These are phyloP conservation scores for Yamadazyma oceani DNA, from an alignment of 1,139 yeast genomes.

Conservation along the genomic window DNA sequence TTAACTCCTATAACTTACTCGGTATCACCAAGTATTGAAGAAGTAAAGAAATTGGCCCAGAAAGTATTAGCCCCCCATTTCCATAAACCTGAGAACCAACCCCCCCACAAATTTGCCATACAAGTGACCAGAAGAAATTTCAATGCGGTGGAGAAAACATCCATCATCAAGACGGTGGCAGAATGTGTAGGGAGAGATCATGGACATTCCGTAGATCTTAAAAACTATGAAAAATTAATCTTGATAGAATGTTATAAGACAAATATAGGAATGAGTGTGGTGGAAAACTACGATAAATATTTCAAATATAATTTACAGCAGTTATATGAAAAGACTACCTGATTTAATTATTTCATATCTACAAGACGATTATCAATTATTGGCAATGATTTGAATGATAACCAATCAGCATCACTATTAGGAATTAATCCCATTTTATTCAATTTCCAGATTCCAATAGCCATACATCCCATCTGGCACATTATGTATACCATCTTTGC, in stretches of 20 bases:
- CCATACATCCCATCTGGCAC: conserved; percentile 65
- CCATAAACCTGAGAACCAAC: conserved; percentile 50
- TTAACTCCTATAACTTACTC: conserved; percentile 79
- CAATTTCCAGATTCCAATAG: conserved; percentile 81
- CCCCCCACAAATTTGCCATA: conserved; percentile 70
- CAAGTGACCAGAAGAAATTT: conserved; percentile 80
- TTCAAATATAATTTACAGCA: conserved; percentile 64
- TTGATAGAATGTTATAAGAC: conserved; percentile 86
- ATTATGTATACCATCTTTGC: conserved; percentile 43
- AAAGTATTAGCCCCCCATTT: conserved; percentile 67
- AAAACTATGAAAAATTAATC: conserved; percentile 74
- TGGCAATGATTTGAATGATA: conserved; percentile 66
- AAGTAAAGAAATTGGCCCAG: conserved; percentile 56
- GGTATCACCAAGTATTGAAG: conserved; percentile 70
- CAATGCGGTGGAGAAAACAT: conserved; percentile 66
- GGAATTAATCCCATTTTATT: conserved; percentile 91
- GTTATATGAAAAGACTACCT: conserved; percentile 50
- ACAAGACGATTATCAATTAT: conserved; percentile 8
- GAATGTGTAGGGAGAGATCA: conserved; percentile 67
- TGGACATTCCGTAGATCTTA: conserved; percentile 78
- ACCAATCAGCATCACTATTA: conserved; percentile 85
- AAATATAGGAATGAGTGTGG: conserved; percentile 80
- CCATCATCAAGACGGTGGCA: conserved; percentile 71
- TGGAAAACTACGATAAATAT: conserved; percentile 56
- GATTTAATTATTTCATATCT: too few species aligned